Evolutionary conservation across 306 rosid genomes (phyloP), one percentile per base, ranked within the genome.

Genomic region (Lupinus albus): DNA sequence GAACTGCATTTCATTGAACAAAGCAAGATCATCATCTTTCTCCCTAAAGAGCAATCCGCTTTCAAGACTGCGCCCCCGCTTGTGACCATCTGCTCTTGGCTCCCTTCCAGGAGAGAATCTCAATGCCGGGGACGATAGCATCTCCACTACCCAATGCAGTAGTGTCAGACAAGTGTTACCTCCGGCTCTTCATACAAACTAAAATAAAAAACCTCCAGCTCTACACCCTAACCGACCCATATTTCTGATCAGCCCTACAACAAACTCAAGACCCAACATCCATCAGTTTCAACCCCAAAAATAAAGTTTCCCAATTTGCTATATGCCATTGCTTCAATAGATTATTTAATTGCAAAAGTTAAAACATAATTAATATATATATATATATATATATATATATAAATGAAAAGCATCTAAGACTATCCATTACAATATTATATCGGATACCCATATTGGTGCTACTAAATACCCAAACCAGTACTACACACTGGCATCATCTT

Each of bases 121-220:
- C 87, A 86, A 25, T 50, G 87, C 86, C 3, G 96, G 96, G 28
- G 96, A 86, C 68, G 93, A 84, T 20, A 93, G 91, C 93, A 89
- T 89, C 82, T 79, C 74, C 39, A 60, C 82, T 68, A 46, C 74
- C 68, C 62, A 79, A 67, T 11, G 57, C 60, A 70, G 57, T 20
- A 20, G 25, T 55, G 16, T 54, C 76, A 61, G 62, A 33, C 64
- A 57, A 76, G 53, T 50, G 20, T 70, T 61, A 35, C 72, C 25
- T 38, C 69, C 17, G 67, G 61, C 65, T 63, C 78, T 67, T 80
- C 74, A 67, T 36, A 77, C 46, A 68, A 61, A 36, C 63, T 20
- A 46, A 64, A 60, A 63, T 47, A 13, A 66, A 53, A 66, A 71
- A 60, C 25, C 61, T 30, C 25, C 25, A 20, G 1, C 25, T 52